These are phyloP conservation scores for Macadamia integrifolia DNA, from an alignment of 164 flowering plant genomes.

Conservation along the genomic window DNA sequence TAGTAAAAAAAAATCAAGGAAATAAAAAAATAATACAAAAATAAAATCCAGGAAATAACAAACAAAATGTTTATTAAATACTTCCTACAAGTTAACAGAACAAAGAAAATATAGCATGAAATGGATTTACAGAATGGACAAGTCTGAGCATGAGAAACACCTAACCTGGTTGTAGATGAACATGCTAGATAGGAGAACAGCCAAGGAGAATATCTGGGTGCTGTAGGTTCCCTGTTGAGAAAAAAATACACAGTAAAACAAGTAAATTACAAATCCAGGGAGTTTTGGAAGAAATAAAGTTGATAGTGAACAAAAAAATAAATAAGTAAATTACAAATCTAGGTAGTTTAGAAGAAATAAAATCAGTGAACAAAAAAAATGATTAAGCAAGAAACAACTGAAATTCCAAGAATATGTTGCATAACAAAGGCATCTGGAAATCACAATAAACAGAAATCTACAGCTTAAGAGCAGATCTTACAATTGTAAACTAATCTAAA, in stretches of 20 bases:
- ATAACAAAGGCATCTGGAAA: too few species aligned
- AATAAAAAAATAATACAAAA: background rate
- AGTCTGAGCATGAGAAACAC: slow-evolving; percentile 6
- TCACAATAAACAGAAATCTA: too few species aligned
- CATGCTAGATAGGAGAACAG: slow-evolving; percentile 95
- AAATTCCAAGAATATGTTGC: too few species aligned
- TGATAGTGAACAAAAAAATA: background rate
- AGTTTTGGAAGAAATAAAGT: background rate
- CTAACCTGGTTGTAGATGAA: slow-evolving; percentile 95
- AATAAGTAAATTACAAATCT: too few species aligned
- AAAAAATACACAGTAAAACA: slow-evolving; percentile 3
- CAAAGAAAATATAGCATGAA: background rate
- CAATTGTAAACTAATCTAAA: too few species aligned
- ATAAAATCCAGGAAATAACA: background rate
- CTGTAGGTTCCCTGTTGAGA: slow-evolving; percentile 88
- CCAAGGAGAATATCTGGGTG: slow-evolving; percentile 95
- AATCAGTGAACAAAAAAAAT: too few species aligned
- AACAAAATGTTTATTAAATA: too few species aligned
- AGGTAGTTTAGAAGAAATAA: too few species aligned
- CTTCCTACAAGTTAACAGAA: background rate
- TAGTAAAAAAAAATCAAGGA: background rate
- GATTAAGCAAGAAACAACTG: too few species aligned
- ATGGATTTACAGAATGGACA: background rate
- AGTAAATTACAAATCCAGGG: background rate
- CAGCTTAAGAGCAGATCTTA: too few species aligned